These are phyloP conservation scores for Thymus quinquecostatus DNA, from an alignment of 257 asterid genomes.

Conservation along the genomic window DNA sequence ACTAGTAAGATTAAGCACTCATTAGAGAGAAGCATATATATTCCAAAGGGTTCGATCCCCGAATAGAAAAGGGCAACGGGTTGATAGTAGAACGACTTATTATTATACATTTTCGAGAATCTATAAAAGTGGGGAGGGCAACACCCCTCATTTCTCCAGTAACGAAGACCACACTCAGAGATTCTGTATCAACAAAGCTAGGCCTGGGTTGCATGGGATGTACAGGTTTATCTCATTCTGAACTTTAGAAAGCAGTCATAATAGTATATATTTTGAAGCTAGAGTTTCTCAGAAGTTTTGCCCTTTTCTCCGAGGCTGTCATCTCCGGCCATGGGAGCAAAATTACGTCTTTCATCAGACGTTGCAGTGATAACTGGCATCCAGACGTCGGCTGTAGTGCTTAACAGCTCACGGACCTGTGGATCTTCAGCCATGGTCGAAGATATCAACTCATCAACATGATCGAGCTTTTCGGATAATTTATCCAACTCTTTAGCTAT, in stretches of 20 bases:
- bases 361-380: constrained; percentile 91
- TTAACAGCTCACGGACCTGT: constrained; percentile 66
- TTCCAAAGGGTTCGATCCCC: not conserved
- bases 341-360: constrained; percentile 77
- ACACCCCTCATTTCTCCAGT: too few species aligned
- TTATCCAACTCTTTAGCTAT: constrained; percentile 83
- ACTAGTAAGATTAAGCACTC: too few species aligned
- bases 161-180: too few species aligned
- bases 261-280: not conserved
- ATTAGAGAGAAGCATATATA: too few species aligned
- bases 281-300: constrained; percentile 46
- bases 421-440: constrained; percentile 79
- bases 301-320: constrained; percentile 46
- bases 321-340: constrained; percentile 44
- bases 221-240: too few species aligned
- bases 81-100: too few species aligned
- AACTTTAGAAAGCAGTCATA: too few species aligned
- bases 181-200: too few species aligned
- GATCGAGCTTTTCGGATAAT: constrained; percentile 75
- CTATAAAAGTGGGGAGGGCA: too few species aligned
- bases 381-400: constrained; percentile 90
- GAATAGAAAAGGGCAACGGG: too few species aligned
- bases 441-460: constrained; percentile 83
- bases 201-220: too few species aligned
- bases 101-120: not conserved